A percentile compares a stretch with the other conserved stretches of the same genome.
Evolutionary conservation across 441 rosid species (phyloP).

Genomic region (Syzygium malaccense): DNA sequence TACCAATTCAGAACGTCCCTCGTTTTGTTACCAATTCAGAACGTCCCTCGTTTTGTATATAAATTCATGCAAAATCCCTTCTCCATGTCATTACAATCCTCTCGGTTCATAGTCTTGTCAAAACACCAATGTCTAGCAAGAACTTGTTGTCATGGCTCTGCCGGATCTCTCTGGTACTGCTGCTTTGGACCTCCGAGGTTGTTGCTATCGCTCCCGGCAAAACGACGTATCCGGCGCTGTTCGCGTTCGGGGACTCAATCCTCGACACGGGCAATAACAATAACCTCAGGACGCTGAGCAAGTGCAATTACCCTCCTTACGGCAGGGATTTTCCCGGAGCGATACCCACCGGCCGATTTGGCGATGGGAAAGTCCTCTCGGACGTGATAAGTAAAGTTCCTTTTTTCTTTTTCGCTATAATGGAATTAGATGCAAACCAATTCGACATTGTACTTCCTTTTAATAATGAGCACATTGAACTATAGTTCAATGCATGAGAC

Average conservation of each 20-base stretch:
- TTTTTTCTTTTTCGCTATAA: not conserved
- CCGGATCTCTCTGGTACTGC: not conserved
- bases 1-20: too few relatives aligned
- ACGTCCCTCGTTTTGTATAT: not conserved
- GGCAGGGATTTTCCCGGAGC: slow-evolving; percentile 19
- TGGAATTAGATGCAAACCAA: not conserved
- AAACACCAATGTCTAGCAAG: not conserved
- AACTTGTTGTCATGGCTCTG: not conserved
- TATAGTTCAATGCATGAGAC: not conserved
- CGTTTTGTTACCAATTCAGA: not conserved
- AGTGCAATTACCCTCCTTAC: slow-evolving; percentile 20
- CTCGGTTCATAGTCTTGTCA: not conserved
- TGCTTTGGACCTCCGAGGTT: not conserved
- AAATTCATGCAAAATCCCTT: not conserved
- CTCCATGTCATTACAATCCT: not conserved
- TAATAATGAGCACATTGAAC: not conserved
- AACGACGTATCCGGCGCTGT: not conserved
- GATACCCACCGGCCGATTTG: slow-evolving; percentile 18
- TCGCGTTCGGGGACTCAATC: slow-evolving; percentile 29
- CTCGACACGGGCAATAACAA: slow-evolving; percentile 26
- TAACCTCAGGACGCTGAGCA: not conserved
- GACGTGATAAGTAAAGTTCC: slow-evolving; percentile 16
- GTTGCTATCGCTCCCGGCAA: not conserved
- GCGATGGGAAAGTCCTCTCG: slow-evolving; percentile 14
- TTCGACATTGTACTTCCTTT: not conserved